Conservation (phyloP, 163 green algal species). For the Scenedesmus sp. region DNA sequence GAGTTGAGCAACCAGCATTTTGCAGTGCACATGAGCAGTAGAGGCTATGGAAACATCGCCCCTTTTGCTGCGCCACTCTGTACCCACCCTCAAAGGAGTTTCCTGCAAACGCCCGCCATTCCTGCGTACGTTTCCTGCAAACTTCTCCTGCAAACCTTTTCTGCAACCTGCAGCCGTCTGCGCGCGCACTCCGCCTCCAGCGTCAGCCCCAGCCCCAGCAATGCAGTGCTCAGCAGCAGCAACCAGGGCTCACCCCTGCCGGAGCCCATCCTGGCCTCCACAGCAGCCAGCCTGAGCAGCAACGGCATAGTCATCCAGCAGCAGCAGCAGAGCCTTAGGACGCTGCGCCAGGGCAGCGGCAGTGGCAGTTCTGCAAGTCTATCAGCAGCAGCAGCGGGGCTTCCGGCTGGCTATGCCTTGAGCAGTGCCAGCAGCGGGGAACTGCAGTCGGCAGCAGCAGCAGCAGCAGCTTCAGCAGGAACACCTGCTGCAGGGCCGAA, state of each 20-base stretch:
- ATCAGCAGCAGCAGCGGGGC: background rate
- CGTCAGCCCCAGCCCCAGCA: constrained; percentile 43
- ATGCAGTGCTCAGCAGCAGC: constrained; percentile 7
- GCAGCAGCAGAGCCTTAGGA: background rate
- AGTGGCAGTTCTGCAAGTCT: background rate
- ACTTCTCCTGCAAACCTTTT: background rate
- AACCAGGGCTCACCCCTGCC: background rate
- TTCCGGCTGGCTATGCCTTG: background rate
- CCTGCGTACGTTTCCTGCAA: too few relatives aligned
- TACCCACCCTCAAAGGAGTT: background rate
- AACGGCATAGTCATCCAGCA: background rate
- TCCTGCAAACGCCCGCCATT: background rate
- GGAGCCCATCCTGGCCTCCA: too few relatives aligned
- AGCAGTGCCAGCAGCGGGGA: background rate
- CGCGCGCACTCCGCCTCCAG: constrained; percentile 11
- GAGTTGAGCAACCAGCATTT: too few relatives aligned
- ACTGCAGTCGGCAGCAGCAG: background rate
- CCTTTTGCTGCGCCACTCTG: background rate
- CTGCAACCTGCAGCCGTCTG: background rate
- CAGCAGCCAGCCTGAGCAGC: background rate
- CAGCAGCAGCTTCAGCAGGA: background rate
- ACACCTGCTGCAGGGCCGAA: background rate
- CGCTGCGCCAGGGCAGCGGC: background rate
- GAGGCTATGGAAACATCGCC: too few relatives aligned
- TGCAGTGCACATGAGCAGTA: too few relatives aligned